Base-by-base conservation (phyloP, 1,139 yeast species). In the Yamadazyma siamensis region DNA sequence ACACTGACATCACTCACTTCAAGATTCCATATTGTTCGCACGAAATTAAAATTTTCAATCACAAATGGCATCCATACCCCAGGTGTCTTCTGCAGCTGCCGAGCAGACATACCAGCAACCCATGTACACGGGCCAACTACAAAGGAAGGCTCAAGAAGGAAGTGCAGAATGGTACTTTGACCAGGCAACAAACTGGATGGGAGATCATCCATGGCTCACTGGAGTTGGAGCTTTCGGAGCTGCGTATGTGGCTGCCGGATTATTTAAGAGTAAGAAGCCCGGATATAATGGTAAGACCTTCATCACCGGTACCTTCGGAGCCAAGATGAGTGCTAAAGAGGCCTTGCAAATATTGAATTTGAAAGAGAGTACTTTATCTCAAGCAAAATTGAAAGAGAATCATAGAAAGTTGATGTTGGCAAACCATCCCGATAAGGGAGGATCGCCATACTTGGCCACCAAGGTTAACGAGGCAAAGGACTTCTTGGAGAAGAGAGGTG, bases 391-490 rank as follows among this genome's bases (percentile, higher is more conserved):
- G 52, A 89, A 91, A 60, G 97, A 89, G 42, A 86, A 85, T 32
- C 98, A 91, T 59, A 78, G 98, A 63, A 77, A 75, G 54, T 56
- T 67, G 39, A 84, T 86, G 64, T 88, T 91, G 96, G 69, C 91
- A 56, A 91, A 91, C 62, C 98, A 91, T 55, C 98, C 98, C 9
- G 98, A 91, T 64, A 85, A 94, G 54, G 98, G 98, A 31, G 98
- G 98, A 7, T 84, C 95, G 13, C 91, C 97, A 23, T 89, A 77
- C 51, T 59, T 91, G 53, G 98, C 98, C 38, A 89, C 97, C 28
- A 91, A 91, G 68, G 88, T 91, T 46, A 91, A 91, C 57, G 97
- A 91, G 63, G 97, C 98, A 32, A 91, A 91, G 59, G 96, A 88
- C 50, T 81, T 88, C 54, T 70, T 91, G 53, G 94, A 86, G 46